These are phyloP conservation scores for Sordaria brevicollis DNA, from an alignment of 495 filamentous ascomycete genomes.

Conservation along the genomic window DNA sequence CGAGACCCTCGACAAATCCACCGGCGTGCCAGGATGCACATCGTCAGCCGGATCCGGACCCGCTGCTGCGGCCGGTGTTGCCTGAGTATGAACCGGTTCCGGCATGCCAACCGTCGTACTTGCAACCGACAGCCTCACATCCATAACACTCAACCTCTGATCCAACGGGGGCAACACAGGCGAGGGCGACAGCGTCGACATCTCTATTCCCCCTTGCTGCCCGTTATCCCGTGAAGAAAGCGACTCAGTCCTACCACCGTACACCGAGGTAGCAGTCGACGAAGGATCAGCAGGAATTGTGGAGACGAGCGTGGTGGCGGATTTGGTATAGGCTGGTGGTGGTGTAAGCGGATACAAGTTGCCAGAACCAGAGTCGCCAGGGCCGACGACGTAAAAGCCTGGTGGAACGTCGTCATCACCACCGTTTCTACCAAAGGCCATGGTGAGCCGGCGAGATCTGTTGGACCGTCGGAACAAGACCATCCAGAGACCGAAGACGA, in stretches of 20 bases:
- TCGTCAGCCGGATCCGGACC: not conserved
- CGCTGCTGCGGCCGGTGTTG: not conserved
- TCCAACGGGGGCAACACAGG: not conserved
- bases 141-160: not conserved
- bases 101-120: not conserved
- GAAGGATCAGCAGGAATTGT: not conserved
- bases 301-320: not conserved
- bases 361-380: too few relatives aligned
- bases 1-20: not conserved
- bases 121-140: not conserved
- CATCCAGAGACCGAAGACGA: conserved; percentile 4
- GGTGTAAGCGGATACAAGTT: not conserved
- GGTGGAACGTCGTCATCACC: not conserved
- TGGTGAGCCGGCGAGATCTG: not conserved
- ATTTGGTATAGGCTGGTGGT: not conserved
- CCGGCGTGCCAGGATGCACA: not conserved
- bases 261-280: not conserved
- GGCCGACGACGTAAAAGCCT: not conserved
- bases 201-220: not conserved
- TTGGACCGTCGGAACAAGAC: conserved; percentile 1
- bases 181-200: not conserved
- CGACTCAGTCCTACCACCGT: not conserved
- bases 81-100: not conserved
- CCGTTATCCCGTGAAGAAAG: not conserved
- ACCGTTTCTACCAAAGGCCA: not conserved